Conservation (phyloP, 2,329 filamentous ascomycete genomes). For the Phialocephala sp. region DNA sequence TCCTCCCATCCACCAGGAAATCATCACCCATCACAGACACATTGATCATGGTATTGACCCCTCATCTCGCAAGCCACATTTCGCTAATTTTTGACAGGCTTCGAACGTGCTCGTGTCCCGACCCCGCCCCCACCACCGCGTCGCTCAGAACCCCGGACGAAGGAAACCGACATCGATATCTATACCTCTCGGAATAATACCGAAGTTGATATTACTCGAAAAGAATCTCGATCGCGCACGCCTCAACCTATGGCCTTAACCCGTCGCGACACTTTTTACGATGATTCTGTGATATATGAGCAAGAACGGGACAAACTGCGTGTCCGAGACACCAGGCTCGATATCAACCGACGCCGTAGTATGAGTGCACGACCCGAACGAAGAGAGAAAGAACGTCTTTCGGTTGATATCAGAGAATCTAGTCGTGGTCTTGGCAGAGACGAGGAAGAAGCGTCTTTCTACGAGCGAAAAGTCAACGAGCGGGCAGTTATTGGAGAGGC, state of each 20-base stretch:
- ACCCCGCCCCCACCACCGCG: conserved; percentile 42
- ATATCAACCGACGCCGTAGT: conserved; percentile 37
- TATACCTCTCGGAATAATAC: conserved; percentile 59
- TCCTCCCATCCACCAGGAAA: conserved; percentile 84
- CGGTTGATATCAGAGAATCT: conserved; percentile 35
- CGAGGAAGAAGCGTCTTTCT: conserved; percentile 62
- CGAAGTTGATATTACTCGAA: conserved; percentile 58
- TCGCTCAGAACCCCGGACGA: conserved; percentile 31
- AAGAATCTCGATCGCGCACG: conserved; percentile 22
- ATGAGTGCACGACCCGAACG: conserved; percentile 36
- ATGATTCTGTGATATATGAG: conserved; percentile 72
- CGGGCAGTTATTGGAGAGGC: conserved; percentile 76
- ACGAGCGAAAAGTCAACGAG: conserved; percentile 71
- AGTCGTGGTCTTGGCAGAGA: conserved; percentile 28
- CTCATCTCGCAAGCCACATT: conserved; percentile 12
- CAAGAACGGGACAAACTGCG: conserved; percentile 42
- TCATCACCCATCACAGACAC: conserved; percentile 81
- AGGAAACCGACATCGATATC: conserved; percentile 67
- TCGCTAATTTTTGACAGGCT: conserved; percentile 37
- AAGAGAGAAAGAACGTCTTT: conserved; percentile 22
- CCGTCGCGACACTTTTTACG: conserved; percentile 53
- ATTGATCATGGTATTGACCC: conserved; percentile 77
- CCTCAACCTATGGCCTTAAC: conserved; percentile 28
- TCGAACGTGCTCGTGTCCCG: conserved; percentile 36
- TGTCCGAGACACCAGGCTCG: conserved; percentile 45